Evolutionary conservation across 108 stramenopile species (phyloP).

Genomic region (Skeletonema costatum): DNA sequence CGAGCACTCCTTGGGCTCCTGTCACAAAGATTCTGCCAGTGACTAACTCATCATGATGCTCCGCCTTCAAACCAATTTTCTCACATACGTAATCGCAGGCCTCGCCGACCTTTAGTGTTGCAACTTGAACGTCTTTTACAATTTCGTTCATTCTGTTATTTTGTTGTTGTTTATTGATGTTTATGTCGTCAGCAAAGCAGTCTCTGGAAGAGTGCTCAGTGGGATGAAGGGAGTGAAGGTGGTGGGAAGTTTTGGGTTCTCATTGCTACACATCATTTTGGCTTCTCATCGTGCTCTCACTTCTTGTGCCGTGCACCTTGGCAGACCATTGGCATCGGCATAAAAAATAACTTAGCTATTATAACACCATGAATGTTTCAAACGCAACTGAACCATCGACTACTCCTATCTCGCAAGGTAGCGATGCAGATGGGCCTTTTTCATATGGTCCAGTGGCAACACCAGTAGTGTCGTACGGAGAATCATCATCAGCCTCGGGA

Average conservation of each 20-base stretch:
- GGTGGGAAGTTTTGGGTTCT: neutral
- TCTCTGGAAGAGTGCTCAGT: too few relatives aligned
- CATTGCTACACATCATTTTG: neutral
- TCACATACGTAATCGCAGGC: neutral
- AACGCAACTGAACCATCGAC: too few relatives aligned
- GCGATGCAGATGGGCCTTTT: too few relatives aligned
- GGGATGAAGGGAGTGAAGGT: neutral
- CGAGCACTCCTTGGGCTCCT: constrained; percentile 47
- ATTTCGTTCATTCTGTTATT: neutral
- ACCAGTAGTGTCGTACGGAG: neutral
- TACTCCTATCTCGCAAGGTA: too few relatives aligned
- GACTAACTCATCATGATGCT: neutral
- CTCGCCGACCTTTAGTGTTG: neutral
- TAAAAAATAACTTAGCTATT: too few relatives aligned
- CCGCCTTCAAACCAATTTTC: neutral
- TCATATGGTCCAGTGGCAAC: too few relatives aligned
- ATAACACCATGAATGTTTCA: neutral
- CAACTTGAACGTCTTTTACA: neutral
- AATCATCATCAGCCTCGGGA: neutral
- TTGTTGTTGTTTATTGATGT: neutral
- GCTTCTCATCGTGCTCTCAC: neutral
- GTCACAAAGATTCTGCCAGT: constrained; percentile 40
- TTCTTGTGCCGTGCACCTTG: neutral
- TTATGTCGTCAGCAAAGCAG: neutral
- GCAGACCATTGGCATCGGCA: too few relatives aligned